Base-by-base conservation (phyloP, 2,329 filamentous ascomycete genomes). In the Fusarium mundagurra region DNA sequence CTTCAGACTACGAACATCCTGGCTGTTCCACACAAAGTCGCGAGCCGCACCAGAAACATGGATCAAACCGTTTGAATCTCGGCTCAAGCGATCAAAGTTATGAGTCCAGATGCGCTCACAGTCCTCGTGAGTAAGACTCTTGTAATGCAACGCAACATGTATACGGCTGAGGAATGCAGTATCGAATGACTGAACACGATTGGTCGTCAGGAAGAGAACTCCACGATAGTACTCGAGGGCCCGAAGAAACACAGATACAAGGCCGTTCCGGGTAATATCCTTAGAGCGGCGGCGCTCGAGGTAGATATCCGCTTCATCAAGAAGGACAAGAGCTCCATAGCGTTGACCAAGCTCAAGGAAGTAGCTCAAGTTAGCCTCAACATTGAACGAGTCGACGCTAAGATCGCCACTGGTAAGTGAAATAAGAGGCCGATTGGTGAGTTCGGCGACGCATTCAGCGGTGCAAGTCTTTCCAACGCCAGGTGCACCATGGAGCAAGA, bases 291-390 rank as follows among this genome's bases (percentile, higher is more conserved):
- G 87, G 60, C 85, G 80, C 78, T 90, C 88, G 14, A 91, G 85
- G 79, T 89, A 91, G 24, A 90, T 88, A 63, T 91, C 89, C 6
- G 88, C 88, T 78, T 91, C 89, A 76, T 91, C 89, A 9, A 91
- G 83, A 6, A 91, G 83, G 12, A 90, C 83, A 11, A 90, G 83
- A 43, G 85, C 88, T 24, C 83, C 84, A 80, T 85, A 89, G 13
- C 84, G 85, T 78, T 86, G 85, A 45, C 82, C 87, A 8, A 88
- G 82, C 45, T 84, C 77, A 16, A 89, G 81, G 79, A 86, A 87
- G 79, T 86, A 86, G 64, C 82, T 82, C 20, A 87, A 84, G 63
- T 84, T 84, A 34, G 78, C 70, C 76, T 88, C 85, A 33, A 87
- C 83, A 4, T 79, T 72, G 45, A 73, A 75, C 11, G 82, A 77